These are phyloP conservation scores for Phytopythium boreale DNA, from an alignment of 352 stramenopile species.

Conservation along the genomic window DNA sequence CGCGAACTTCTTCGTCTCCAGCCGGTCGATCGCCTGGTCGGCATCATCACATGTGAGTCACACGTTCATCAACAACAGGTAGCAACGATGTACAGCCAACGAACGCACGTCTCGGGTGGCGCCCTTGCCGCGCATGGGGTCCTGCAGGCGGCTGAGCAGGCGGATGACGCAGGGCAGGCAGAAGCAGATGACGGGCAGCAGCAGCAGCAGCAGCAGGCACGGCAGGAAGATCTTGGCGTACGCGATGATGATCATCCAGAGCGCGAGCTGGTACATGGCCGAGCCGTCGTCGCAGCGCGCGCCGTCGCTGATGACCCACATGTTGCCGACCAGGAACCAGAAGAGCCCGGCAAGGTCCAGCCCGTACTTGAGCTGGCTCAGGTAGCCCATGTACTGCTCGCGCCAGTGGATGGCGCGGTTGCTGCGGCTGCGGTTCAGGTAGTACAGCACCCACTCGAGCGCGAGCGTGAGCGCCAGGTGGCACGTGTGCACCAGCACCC, in stretches of 20 bases:
- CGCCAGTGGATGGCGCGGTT: conserved; percentile 59
- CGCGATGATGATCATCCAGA: conserved; percentile 92
- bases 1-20: conserved; percentile 58
- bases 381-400: conserved; percentile 62
- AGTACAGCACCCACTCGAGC: conserved; percentile 79
- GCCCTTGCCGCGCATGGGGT: conserved; percentile 85
- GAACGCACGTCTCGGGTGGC: conserved; percentile 67
- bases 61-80: too few relatives aligned
- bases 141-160: conserved; percentile 86
- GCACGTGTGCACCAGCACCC: conserved; percentile 73
- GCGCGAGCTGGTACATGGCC: conserved; percentile 75
- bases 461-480: conserved; percentile 64
- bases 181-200: conserved; percentile 92
- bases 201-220: conserved; percentile 85
- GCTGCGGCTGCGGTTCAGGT: conserved; percentile 49
- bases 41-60: too few relatives aligned
- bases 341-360: conserved; percentile 76
- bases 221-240: conserved; percentile 93
- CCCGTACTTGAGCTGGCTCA: conserved; percentile 81
- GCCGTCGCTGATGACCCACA: conserved; percentile 87
- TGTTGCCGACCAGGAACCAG: conserved; percentile 87
- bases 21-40: conserved; percentile 69
- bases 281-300: conserved; percentile 76
- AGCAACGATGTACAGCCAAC: too few relatives aligned
- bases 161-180: conserved; percentile 92